These are phyloP conservation scores for Penicillium sp. DNA, from an alignment of 2,329 filamentous ascomycete species.

Conservation along the genomic window DNA sequence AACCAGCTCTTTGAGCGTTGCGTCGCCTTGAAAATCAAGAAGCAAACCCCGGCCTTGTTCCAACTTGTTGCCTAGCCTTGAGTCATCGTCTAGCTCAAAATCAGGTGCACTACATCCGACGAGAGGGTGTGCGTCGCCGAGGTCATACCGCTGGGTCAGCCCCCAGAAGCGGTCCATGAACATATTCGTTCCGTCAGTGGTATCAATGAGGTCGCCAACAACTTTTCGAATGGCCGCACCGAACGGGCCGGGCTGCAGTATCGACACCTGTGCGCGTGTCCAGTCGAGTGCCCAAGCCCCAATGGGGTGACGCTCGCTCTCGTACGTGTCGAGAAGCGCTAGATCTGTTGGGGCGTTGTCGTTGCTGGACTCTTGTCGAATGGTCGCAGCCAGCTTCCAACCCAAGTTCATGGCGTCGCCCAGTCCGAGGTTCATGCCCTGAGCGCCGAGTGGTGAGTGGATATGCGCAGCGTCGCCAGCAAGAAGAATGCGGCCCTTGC, in stretches of 20 bases:
- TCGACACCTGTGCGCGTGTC: slow-evolving; percentile 35
- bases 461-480: slow-evolving; percentile 20
- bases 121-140: slow-evolving; percentile 23
- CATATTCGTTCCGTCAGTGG: slow-evolving; percentile 14
- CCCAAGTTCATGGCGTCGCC: slow-evolving; percentile 57
- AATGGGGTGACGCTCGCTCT: slow-evolving; percentile 41
- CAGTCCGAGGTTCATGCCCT: slow-evolving; percentile 35
- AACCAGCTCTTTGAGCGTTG: background rate
- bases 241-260: slow-evolving; percentile 27
- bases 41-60: slow-evolving; percentile 23
- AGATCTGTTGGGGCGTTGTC: slow-evolving; percentile 32
- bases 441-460: slow-evolving; percentile 19
- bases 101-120: slow-evolving; percentile 37
- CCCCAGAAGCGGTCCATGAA: slow-evolving; percentile 32
- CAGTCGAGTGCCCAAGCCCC: slow-evolving; percentile 31
- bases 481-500: slow-evolving; percentile 19
- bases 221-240: slow-evolving; percentile 20
- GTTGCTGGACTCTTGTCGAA: slow-evolving; percentile 35
- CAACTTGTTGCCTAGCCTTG: slow-evolving; percentile 29
- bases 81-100: slow-evolving; percentile 25
- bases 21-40: slow-evolving; percentile 2
- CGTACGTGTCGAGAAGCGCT: slow-evolving; percentile 44
- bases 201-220: slow-evolving; percentile 4
- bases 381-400: slow-evolving; percentile 51
- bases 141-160: slow-evolving; percentile 29